These are phyloP conservation scores for Penicillium riverlandense DNA, from an alignment of 495 filamentous ascomycete genomes.

Conservation along the genomic window DNA sequence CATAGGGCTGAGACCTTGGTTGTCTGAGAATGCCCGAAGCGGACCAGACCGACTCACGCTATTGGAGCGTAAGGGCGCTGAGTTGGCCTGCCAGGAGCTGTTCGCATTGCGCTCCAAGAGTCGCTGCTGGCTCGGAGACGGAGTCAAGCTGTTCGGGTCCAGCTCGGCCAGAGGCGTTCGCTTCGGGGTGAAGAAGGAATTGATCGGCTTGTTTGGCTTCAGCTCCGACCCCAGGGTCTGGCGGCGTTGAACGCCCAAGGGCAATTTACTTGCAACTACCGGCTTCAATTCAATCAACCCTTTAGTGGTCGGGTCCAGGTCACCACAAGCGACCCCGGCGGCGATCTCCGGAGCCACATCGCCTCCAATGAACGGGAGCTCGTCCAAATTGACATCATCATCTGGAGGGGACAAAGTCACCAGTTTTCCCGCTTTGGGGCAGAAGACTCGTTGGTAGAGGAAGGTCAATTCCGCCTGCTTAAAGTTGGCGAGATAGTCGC, in stretches of 20 bases:
- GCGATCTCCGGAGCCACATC: constrained; percentile 64
- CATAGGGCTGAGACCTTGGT: constrained; percentile 29
- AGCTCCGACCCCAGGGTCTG: constrained; percentile 43
- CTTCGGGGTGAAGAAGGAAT: constrained; percentile 68
- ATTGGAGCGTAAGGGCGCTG: constrained; percentile 26
- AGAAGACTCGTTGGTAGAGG: constrained; percentile 89
- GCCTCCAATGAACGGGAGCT: constrained; percentile 73
- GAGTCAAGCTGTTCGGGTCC: constrained; percentile 76
- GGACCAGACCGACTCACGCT: constrained; percentile 31
- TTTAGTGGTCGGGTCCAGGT: constrained; percentile 88
- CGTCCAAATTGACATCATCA: constrained; percentile 48
- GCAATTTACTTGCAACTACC: constrained; percentile 12
- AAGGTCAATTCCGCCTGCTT: constrained; percentile 86
- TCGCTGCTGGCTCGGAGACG: constrained; percentile 59
- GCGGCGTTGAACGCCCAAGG: constrained; percentile 26
- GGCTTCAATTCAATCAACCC: constrained; percentile 47
- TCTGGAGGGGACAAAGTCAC: constrained; percentile 65
- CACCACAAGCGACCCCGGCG: constrained; percentile 68
- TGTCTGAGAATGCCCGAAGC: constrained; percentile 21
- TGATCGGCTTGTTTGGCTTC: constrained; percentile 63
- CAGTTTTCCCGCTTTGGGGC: constrained; percentile 59
- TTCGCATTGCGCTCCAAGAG: constrained; percentile 47
- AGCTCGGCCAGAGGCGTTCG: constrained; percentile 78
- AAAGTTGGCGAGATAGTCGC: constrained; percentile 71
- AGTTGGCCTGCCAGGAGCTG: constrained; percentile 46